These are phyloP conservation scores for Chytridiales sp. DNA, from an alignment of 371 early-diverging fungal species.

Conservation along the genomic window DNA sequence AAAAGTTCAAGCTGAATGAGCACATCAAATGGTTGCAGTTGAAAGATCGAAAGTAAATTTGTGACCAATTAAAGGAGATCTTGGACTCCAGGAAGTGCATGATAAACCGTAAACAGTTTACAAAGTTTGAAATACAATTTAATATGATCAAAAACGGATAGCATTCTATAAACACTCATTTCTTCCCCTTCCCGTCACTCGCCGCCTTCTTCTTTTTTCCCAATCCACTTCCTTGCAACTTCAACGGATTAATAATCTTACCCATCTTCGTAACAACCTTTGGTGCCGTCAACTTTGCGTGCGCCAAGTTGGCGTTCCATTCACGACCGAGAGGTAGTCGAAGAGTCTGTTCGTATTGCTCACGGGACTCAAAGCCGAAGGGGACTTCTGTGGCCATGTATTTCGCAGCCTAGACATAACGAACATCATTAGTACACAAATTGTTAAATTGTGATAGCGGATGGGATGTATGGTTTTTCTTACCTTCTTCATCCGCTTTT, in stretches of 20 bases:
- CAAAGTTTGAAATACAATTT: no score
- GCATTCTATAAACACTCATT: background rate
- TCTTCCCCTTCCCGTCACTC: background rate
- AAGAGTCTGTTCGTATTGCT: slow-evolving; percentile 86
- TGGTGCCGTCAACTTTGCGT: slow-evolving; percentile 75
- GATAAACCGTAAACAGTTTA: no score
- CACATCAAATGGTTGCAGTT: no score
- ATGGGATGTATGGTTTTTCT: no score
- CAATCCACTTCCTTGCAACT: background rate
- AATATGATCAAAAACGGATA: slow-evolving; percentile 2
- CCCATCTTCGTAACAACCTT: slow-evolving; percentile 82
- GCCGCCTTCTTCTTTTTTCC: background rate
- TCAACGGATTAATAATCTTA: slow-evolving; percentile 81
- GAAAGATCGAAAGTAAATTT: no score
- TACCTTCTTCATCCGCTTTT: slow-evolving; percentile 76
- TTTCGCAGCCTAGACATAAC: slow-evolving; percentile 57
- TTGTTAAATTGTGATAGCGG: background rate
- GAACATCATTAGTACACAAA: slow-evolving; percentile 12
- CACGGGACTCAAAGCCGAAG: slow-evolving; percentile 77
- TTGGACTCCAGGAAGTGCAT: no score
- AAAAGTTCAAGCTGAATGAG: no score
- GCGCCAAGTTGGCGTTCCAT: slow-evolving; percentile 84
- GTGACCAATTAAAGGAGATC: no score
- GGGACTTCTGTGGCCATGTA: slow-evolving; percentile 74
- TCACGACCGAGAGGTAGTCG: slow-evolving; percentile 88